Evolutionary conservation across 2,329 filamentous ascomycete species (phyloP), one percentile per base, ranked within the genome.

Genomic region (Pseudocercospora crystallina): DNA sequence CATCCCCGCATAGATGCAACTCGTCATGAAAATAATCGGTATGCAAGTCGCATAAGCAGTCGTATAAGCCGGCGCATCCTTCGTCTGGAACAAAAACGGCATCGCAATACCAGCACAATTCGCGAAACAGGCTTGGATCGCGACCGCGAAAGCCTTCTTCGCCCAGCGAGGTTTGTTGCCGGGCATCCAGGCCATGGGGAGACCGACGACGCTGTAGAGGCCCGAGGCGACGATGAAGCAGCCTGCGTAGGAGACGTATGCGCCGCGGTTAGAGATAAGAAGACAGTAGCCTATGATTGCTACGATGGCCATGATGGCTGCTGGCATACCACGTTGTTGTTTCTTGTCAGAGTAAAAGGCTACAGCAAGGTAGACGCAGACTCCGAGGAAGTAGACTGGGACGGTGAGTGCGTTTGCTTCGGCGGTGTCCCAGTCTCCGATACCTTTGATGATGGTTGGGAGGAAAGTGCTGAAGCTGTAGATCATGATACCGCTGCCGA

Each of bases 381-480:
- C 76, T 2, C 76, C 78, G 51, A 75, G 74, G 11, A 80, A 62
- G 56, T 80, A 82, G n/a, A 82, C 77, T 0, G 80, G 80, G 1
- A 82, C 77, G 3, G 78, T 82, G 31, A 82, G 67, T 32, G 78
- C 75, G 49, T 83, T 78, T 9, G 76, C 74, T 57, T 77, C 68
- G 14, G 81, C 66, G n/a, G 71, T 72, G 33, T 70, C 65, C 58
- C 79, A 81, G 2, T 39, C 36, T 2, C 79, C 78, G 64, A 81
- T 75, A 30, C 70, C 71, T 36, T 73, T 69, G 41, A 83, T 69
- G 56, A 83, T 81, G 1, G 76, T 75, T 1, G 80, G 80, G 3
- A 83, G 64, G 61, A 83, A 83, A 2, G 77, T 81, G 55, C 73
- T 76, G 62, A 82, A 80, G n/a, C 78, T 78, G 58, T 80, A 82